These are phyloP conservation scores for Thelonectria rubi DNA, from an alignment of 2,329 filamentous ascomycete genomes.

Conservation along the genomic window DNA sequence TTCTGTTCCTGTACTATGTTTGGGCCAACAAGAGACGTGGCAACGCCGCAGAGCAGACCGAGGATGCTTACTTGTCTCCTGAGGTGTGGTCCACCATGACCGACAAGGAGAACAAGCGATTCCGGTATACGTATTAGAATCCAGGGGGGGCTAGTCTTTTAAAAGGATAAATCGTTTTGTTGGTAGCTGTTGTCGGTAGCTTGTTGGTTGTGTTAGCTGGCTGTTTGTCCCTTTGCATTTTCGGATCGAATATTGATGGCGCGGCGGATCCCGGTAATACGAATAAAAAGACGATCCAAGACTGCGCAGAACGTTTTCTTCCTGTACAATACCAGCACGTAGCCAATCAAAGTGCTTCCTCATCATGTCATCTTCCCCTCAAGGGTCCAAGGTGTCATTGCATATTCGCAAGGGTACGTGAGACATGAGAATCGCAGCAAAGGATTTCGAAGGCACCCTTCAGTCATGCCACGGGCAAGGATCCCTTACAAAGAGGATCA, in stretches of 20 bases:
- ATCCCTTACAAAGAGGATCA: neutral
- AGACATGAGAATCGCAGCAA: neutral
- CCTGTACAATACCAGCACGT: neutral
- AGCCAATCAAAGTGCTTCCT: neutral
- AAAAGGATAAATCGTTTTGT: neutral
- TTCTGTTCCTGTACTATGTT: conserved; percentile 60
- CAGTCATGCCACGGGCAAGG: neutral
- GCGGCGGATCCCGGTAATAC: neutral
- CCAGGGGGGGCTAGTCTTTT: neutral
- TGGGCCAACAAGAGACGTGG: conserved; percentile 56
- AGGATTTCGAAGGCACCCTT: neutral
- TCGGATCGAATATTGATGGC: neutral
- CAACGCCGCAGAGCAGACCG: conserved; percentile 44
- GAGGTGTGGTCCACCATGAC: conserved; percentile 61
- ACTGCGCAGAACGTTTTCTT: neutral
- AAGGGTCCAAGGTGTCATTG: neutral
- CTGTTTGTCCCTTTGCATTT: neutral
- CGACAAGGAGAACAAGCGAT: conserved; percentile 65
- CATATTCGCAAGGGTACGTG: neutral
- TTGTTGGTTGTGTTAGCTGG: neutral
- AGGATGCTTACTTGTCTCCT: conserved; percentile 53
- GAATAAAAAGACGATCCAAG: neutral
- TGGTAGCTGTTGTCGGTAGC: neutral
- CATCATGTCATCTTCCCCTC: neutral
- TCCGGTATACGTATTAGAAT: conserved; percentile 59